phyloP scores from a whole-genome alignment of 306 rosid species.

The Abrus pulchellus region DNA sequence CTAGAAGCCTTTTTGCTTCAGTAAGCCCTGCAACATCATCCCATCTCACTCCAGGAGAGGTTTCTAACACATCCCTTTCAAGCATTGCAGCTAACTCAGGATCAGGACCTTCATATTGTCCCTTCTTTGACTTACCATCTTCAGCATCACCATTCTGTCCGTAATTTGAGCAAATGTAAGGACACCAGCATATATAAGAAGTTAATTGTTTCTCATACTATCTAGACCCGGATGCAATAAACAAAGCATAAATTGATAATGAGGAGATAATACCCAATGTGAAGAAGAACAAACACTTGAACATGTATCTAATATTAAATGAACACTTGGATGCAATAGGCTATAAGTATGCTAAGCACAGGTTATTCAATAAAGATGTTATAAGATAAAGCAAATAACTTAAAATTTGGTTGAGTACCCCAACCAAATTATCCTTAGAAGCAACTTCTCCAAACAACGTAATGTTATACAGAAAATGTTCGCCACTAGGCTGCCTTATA shows the following conservation, averaged over 20 bases:
- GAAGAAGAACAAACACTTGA: conserved; percentile 2
- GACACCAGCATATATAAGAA: conserved; percentile 33
- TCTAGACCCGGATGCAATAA: conserved; percentile 20
- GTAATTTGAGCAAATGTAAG: conserved; percentile 33
- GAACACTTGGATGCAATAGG: conserved; percentile 11
- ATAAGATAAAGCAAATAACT: conserved; percentile 11
- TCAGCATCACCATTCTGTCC: conserved; percentile 80
- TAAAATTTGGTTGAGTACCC: conserved; percentile 15
- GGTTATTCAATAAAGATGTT: neutral
- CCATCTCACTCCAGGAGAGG: conserved; percentile 99
- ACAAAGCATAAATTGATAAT: conserved; percentile 2
- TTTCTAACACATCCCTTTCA: conserved; percentile 94
- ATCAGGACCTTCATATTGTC: conserved; percentile 96
- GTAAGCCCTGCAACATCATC: conserved; percentile 95
- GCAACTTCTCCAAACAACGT: neutral
- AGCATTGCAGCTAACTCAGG: conserved; percentile 99
- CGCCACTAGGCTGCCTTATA: neutral
- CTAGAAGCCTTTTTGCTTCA: conserved; percentile 96
- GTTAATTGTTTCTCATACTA: conserved; percentile 26
- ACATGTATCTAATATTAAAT: conserved; percentile 21
- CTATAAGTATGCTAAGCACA: neutral
- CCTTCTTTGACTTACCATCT: conserved; percentile 83
- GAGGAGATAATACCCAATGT: neutral
- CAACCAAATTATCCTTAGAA: conserved; percentile 25
- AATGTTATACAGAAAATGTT: conserved; percentile 2